Base-by-base conservation (phyloP, 2,329 filamentous ascomycete genomes). In the Pseudopithomyces chartarum region DNA sequence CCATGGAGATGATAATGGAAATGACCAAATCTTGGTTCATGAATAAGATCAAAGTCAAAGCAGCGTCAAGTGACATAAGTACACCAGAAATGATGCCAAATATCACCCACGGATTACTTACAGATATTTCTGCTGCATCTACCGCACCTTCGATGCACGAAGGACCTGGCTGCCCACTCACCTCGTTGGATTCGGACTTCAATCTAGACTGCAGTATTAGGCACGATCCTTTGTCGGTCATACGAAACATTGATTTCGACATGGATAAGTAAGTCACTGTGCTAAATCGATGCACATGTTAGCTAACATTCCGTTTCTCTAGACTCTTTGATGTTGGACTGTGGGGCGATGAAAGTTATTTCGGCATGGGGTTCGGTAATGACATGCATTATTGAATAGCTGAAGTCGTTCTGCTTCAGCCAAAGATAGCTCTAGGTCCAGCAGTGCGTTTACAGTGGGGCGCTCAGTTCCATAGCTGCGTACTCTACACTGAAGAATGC, bases 301-400 rank as follows among this genome's bases (percentile, higher is more conserved):
- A 29, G 33, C 47, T 50, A 13, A 50, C 10, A 2, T 8, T 23
- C 1, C 23, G 11, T 26, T 29, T 6, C 13, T 29, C 2, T 32
- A 50, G 47, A 32, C 69, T 75, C 33, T 66, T 74, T n/a, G 70
- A 74, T 22, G 63, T 66, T 49, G 68, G 70, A 2, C 67, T 73
- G 5, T 75, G 69, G 68, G 65, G 70, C 1, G 66, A 67, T 22
- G 64, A 68, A 4, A 58, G 39, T 17, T 73, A 73, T 47, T 47
- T 60, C 23, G 61, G 58, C n/a, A 67, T 74, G 67, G 63, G 65
- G 0, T 73, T 69, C 53, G 69, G 67, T 10, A 61, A 60, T n/a
- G 53, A 58, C 38, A 50, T 45, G 55, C 36, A 26, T 22, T 53
- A 52, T 10, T 57, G 36, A 48, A 17, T 15, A 46, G 22, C 38